Evolutionary conservation across 768 basidiomycete species (phyloP), one percentile per base, ranked within the genome.

Genomic region (Suillus weaverae): DNA sequence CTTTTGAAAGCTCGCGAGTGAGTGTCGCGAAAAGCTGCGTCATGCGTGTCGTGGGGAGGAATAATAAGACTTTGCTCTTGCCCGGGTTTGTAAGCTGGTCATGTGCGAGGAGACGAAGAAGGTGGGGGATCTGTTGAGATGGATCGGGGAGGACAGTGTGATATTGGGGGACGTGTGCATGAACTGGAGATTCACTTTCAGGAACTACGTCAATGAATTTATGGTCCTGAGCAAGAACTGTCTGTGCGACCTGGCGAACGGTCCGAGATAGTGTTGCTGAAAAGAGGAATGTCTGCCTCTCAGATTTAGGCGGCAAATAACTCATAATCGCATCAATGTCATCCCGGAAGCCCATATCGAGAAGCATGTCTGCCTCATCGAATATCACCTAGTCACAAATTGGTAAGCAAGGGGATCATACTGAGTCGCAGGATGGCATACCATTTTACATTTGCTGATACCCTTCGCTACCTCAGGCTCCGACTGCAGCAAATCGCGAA

Each of bases 251-350:
- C 70, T 91, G 85, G 50, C 85, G 86, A 66, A 97, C 89, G 4
- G 83, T 82, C 4, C 75, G 80, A 0, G 91, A 89, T 41, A 96
- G 87, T 3, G 94, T 96, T 30, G 95, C 95, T 16, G 92, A 94
- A 78, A 97, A 95, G 63, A 98, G 81, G 79, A 97, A 89, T 0
- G 95, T 97, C 72, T 96, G 95, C n/a, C 94, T 87, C 61, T 85
- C 73, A 0, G 89, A 85, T 1, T 78, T 70, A 22, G 79, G 78
- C 9, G 90, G 89, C n/a, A 96, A 81, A 70, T 80, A 83, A 5
- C 79, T 72, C 35, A 84, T 76, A 69, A 97, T 94, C 2, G 83
- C 86, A 26, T 91, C 86, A 36, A 98, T 87, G 70, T 97, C 95
- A 30, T 89, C 85, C 5, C 90, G 85, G 85, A 97, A 97, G 69